Conservation (phyloP, 2,329 filamentous ascomycete species). For the Trichoderma koningii region DNA sequence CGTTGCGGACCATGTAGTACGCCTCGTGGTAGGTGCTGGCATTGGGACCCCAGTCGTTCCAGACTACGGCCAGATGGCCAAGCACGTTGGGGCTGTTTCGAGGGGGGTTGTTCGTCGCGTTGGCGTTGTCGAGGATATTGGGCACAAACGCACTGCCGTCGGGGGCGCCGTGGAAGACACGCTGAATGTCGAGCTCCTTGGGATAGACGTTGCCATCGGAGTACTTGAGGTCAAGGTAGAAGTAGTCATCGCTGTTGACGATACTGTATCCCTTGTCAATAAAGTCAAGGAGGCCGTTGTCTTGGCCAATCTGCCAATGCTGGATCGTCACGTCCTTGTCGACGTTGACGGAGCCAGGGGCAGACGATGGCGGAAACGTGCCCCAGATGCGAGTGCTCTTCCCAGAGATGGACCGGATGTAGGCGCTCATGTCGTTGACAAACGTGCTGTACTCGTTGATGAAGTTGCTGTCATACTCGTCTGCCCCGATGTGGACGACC, state of each 20-base stretch:
- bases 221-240: conserved; percentile 32
- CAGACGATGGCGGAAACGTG: conserved; percentile 36
- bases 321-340: conserved; percentile 32
- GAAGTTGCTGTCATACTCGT: conserved; percentile 51
- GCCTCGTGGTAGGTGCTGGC: conserved; percentile 33
- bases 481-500: conserved; percentile 57
- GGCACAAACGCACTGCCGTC: conserved; percentile 31
- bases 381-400: conserved; percentile 58
- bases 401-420: conserved; percentile 47
- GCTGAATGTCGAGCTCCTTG: conserved; percentile 29
- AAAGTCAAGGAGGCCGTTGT: conserved; percentile 31
- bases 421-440: conserved; percentile 47
- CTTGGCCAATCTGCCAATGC: conserved; percentile 32
- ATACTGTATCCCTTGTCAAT: conserved; percentile 32
- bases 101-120: conserved; percentile 31
- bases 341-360: conserved; percentile 25
- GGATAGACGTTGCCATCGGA: conserved; percentile 33
- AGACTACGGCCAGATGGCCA: conserved; percentile 32
- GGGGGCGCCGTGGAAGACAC: conserved; percentile 29
- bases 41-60: conserved; percentile 34
- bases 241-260: conserved; percentile 32
- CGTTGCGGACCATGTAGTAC: conserved; percentile 32
- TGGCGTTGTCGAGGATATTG: conserved; percentile 32
- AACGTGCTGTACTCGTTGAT: conserved; percentile 54
- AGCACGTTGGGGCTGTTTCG: conserved; percentile 29